Evolutionary conservation across 345 rosid genomes (phyloP), one percentile per base, ranked within the genome.

Genomic region (Lagerstroemia speciosa): DNA sequence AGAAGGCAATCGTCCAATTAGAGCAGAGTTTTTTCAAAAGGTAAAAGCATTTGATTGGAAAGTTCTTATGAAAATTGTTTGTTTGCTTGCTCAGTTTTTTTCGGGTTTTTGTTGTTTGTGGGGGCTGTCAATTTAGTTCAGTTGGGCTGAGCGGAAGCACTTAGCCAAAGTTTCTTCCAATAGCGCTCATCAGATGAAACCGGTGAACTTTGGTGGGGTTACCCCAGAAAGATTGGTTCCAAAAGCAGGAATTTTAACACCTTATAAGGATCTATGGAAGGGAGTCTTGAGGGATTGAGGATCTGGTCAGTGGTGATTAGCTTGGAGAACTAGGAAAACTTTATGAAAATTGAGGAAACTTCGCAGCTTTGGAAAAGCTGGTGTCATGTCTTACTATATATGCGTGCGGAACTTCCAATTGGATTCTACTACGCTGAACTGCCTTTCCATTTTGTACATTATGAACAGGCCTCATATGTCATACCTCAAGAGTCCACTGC

Each of bases 391-490:
- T 58, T 27, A 30, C 30, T 53, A 1, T 24, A 5, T 27, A 27
- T 58, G 33, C 1, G 29, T 30, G 3, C 10, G 11, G 11, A 58
- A 27, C 31, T 20, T 27, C 12, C 33, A 20, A 10, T 14, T 58
- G 63, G 33, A 30, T 12, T 53, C 33, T 27, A 11, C 20, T 52
- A 36, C 22, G 27, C 26, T 34, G 34, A 57, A 11, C 10, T 55
- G 26, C 19, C 62, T 31, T 58, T 58, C 33, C 17, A 16, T 15
- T 26, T 33, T 26, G 41, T 5, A 75, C 45, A 43, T 38, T 81
- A 65, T 67, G 32, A 29, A 64, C 65, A 93, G 97, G 94, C 83
- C 78, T 76, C 87, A 72, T 87, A 75, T 79, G 75, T 78, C 62
- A 78, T 81, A 73, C 78, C 82, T 40, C 91, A 82, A 75, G 91